Evolutionary conservation across 2,329 filamentous ascomycete species (phyloP).

Genomic region (Xylaria sp.): DNA sequence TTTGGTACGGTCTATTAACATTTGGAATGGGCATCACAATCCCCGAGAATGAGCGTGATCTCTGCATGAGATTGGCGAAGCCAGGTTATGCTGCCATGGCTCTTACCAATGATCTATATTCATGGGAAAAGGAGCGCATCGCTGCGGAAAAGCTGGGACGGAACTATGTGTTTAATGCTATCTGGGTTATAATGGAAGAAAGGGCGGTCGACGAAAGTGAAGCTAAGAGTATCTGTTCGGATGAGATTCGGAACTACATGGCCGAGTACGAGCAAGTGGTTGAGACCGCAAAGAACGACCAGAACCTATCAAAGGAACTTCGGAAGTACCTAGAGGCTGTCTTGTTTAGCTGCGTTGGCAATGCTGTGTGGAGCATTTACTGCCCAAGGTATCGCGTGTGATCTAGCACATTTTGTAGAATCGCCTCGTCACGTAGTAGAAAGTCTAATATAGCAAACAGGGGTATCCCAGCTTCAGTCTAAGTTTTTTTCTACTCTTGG

Average conservation of each 20-base stretch:
- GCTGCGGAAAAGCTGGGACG: slow-evolving; percentile 42
- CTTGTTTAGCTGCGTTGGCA: slow-evolving; percentile 46
- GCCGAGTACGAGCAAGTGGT: neutral
- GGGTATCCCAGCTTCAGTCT: no score
- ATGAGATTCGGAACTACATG: slow-evolving; percentile 39
- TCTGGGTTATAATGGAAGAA: slow-evolving; percentile 53
- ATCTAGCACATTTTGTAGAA: neutral
- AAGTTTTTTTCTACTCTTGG: no score
- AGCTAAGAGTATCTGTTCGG: slow-evolving; percentile 43
- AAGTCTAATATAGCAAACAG: no score
- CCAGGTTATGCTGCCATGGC: slow-evolving; percentile 45
- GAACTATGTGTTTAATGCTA: slow-evolving; percentile 50
- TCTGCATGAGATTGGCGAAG: slow-evolving; percentile 42
- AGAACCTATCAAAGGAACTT: slow-evolving; percentile 41
- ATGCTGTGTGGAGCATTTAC: slow-evolving; percentile 50
- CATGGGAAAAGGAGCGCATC: slow-evolving; percentile 50
- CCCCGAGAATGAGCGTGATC: slow-evolving; percentile 48
- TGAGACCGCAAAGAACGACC: neutral
- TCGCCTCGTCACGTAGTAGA: no score
- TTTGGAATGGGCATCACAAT: slow-evolving; percentile 41
- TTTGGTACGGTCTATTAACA: slow-evolving; percentile 24
- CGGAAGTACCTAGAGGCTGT: slow-evolving; percentile 47
- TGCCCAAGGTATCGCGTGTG: slow-evolving; percentile 44
- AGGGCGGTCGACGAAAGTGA: slow-evolving; percentile 28
- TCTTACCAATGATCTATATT: slow-evolving; percentile 54